Conservation (phyloP, 768 basidiomycete species). For the Rhodotorula babjevae region DNA sequence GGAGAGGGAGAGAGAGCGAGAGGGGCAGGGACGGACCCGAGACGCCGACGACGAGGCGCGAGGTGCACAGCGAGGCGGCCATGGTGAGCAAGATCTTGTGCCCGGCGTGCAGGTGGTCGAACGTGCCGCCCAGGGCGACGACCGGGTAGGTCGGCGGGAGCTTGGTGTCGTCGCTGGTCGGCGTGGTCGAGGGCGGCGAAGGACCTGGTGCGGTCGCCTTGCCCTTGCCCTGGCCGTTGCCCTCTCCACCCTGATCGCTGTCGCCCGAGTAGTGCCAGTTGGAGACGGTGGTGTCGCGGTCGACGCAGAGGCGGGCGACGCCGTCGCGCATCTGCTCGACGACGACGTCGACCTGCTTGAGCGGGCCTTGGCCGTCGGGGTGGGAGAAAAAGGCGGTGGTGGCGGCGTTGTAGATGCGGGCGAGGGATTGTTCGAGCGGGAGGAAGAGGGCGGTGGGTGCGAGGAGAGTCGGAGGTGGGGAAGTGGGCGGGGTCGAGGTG, state of each 20-base stretch:
- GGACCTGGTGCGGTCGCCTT: neutral
- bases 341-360: constrained; percentile 27
- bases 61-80: constrained; percentile 71
- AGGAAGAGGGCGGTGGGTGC: constrained; percentile 9
- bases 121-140: constrained; percentile 87
- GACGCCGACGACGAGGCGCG: constrained; percentile 83
- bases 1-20: neutral
- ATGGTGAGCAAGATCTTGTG: constrained; percentile 95
- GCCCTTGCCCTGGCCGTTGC: neutral
- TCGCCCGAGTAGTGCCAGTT: neutral
- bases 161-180: neutral
- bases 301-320: constrained; percentile 1
- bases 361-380: neutral
- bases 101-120: constrained; percentile 94
- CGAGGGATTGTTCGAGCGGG: constrained; percentile 21
- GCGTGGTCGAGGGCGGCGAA: neutral
- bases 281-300: neutral
- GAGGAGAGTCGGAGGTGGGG: constrained; percentile 8
- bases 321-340: constrained; percentile 4
- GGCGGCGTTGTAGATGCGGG: constrained; percentile 13
- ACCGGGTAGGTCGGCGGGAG: constrained; percentile 47
- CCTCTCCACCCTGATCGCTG: neutral
- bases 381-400: neutral
- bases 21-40: constrained; percentile 56
- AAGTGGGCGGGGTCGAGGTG: constrained; percentile 1